phyloP scores from a whole-genome alignment of 306 rosid species.

The Elaeagnus macrophylla region DNA sequence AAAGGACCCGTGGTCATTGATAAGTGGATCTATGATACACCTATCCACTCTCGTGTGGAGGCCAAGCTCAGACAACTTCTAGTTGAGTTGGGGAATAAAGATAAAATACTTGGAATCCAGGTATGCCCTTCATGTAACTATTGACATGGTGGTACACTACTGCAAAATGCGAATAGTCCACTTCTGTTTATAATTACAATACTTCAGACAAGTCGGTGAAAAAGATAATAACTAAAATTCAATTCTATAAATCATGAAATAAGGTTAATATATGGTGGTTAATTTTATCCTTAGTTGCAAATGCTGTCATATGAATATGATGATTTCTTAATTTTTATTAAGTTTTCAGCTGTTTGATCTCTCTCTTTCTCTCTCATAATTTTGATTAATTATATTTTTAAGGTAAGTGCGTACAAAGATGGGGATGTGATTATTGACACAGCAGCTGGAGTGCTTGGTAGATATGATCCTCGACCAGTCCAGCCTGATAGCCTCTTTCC shows the following conservation, averaged over 20 bases:
- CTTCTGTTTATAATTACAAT: no score
- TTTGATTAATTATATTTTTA: constrained; percentile 1
- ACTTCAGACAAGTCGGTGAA: no score
- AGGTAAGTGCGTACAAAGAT: constrained; percentile 99
- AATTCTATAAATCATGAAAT: no score
- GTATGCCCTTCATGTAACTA: constrained; percentile 21
- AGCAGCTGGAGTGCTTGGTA: constrained; percentile 96
- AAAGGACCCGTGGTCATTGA: constrained; percentile 67
- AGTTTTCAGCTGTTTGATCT: no score
- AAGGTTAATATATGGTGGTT: no score
- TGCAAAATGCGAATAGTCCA: no score
- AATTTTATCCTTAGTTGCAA: no score
- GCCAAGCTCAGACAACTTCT: constrained; percentile 71
- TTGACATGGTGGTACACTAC: no score
- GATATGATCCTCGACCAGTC: constrained; percentile 98
- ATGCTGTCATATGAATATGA: no score
- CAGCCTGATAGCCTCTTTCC: constrained; percentile 91
- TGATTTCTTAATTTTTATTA: no score
- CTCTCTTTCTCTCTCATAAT: no score
- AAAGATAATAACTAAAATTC: no score
- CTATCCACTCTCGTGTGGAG: constrained; percentile 70
- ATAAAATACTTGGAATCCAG: constrained; percentile 96
- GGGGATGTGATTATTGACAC: constrained; percentile 92
- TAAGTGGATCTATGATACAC: constrained; percentile 75
- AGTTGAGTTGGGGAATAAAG: constrained; percentile 59